Conservation (phyloP, 1,284 basidiomycete species). For the Cutaneotrichosporon mucoides region DNA sequence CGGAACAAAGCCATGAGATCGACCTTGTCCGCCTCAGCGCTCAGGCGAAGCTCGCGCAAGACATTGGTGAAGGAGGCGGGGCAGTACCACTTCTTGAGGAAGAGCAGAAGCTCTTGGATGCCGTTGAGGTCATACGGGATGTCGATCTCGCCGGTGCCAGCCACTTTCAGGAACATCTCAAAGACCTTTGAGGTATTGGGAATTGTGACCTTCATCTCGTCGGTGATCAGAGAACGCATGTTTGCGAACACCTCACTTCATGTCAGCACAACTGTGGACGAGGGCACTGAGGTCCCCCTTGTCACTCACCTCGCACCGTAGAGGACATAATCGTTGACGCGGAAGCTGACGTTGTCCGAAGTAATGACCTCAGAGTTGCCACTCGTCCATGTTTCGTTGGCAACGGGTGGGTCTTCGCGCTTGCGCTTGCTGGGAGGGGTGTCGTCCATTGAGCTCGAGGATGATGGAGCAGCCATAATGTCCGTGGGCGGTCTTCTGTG, state of each 20-base stretch:
- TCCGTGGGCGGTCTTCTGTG: no score
- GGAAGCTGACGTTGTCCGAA: conserved; percentile 11
- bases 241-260: not conserved
- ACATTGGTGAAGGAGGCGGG: not conserved
- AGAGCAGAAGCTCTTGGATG: not conserved
- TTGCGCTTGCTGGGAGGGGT: no score
- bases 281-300: no score
- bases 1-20: not conserved
- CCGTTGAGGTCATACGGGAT: not conserved
- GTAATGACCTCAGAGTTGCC: conserved; percentile 14
- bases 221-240: not conserved
- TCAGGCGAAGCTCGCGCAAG: not conserved
- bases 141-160: not conserved
- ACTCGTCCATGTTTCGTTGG: conserved; percentile 5
- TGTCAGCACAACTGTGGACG: not conserved
- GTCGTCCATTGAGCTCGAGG: no score
- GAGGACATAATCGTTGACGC: conserved; percentile 9
- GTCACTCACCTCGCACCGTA: conserved; percentile 6
- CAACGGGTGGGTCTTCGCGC: no score
- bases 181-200: not conserved
- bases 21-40: not conserved
- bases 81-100: not conserved
- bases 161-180: not conserved
- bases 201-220: not conserved
- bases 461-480: no score